phyloP scores from a whole-genome alignment of 768 basidiomycete species.

The Leccinum imitatum region DNA sequence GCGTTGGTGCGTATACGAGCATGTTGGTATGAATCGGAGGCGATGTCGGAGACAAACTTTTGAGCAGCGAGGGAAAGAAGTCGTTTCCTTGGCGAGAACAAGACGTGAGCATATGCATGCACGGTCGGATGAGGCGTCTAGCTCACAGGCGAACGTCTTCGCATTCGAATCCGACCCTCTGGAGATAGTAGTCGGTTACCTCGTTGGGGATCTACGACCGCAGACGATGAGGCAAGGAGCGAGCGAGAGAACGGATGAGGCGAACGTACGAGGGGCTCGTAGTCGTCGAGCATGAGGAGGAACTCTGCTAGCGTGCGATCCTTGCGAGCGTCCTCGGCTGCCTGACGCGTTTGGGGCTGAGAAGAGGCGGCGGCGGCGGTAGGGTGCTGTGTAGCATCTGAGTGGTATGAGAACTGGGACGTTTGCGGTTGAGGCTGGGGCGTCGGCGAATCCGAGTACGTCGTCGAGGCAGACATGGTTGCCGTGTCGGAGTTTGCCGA shows the following conservation, averaged over 20 bases:
- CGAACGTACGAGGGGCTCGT: constrained; percentile 82
- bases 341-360: constrained; percentile 58
- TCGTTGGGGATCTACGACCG: constrained; percentile 85
- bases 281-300: constrained; percentile 93
- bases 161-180: constrained; percentile 93
- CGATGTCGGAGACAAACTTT: constrained; percentile 96
- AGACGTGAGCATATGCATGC: constrained; percentile 1
- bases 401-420: constrained; percentile 18
- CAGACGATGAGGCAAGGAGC: background rate
- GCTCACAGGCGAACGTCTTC: constrained; percentile 88
- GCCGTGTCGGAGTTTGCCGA: constrained; percentile 32
- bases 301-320: constrained; percentile 92
- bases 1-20: constrained; percentile 94
- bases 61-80: constrained; percentile 94
- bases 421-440: constrained; percentile 31
- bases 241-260: background rate
- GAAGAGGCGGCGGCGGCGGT: constrained; percentile 12
- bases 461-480: constrained; percentile 32
- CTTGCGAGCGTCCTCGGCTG: constrained; percentile 78
- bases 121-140: constrained; percentile 11
- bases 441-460: constrained; percentile 33
- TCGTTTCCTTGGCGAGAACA: constrained; percentile 64
- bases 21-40: constrained; percentile 95
- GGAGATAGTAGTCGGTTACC: constrained; percentile 96
- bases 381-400: constrained; percentile 25